These are phyloP conservation scores for Ophiognomonia clavigignenti-juglandacearum DNA, from an alignment of 2,329 filamentous ascomycete species.

Conservation along the genomic window DNA sequence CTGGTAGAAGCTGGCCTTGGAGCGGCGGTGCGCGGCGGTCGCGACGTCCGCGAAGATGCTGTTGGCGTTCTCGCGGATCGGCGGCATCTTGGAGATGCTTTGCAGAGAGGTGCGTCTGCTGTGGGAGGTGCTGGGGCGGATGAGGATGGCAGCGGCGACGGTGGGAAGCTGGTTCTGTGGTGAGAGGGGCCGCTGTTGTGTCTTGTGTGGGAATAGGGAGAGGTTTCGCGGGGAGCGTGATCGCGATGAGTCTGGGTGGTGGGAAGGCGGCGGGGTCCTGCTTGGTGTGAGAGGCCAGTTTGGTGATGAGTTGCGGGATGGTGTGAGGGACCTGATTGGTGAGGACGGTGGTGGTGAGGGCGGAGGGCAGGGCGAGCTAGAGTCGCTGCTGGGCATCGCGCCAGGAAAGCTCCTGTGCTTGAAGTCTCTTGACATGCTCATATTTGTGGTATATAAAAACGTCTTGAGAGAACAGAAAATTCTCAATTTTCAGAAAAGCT, in stretches of 20 bases:
- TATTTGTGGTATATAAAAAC: no score
- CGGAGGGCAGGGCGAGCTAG: neutral
- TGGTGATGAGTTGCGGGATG: neutral
- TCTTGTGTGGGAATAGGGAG: neutral
- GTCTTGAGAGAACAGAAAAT: no score
- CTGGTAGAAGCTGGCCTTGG: conserved; percentile 7
- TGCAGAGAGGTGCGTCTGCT: neutral
- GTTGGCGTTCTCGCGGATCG: conserved; percentile 10
- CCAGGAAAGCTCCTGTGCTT: neutral
- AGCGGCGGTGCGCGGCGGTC: neutral
- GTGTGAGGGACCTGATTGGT: neutral
- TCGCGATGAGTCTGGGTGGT: neutral
- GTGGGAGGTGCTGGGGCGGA: neutral
- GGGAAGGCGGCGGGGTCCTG: neutral
- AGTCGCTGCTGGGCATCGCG: neutral
- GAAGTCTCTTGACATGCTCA: neutral
- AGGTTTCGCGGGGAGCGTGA: neutral
- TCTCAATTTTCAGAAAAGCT: no score
- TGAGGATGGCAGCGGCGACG: neutral
- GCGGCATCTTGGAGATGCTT: conserved; percentile 9
- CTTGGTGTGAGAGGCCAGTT: neutral
- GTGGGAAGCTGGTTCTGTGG: neutral
- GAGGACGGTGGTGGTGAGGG: conserved; percentile 1
- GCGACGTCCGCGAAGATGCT: conserved; percentile 4
- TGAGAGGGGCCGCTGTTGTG: conserved; percentile 7